Evolutionary conservation across 164 flowering plant genomes (phyloP), one percentile per base, ranked within the genome.

Genomic region (Sedum album): DNA sequence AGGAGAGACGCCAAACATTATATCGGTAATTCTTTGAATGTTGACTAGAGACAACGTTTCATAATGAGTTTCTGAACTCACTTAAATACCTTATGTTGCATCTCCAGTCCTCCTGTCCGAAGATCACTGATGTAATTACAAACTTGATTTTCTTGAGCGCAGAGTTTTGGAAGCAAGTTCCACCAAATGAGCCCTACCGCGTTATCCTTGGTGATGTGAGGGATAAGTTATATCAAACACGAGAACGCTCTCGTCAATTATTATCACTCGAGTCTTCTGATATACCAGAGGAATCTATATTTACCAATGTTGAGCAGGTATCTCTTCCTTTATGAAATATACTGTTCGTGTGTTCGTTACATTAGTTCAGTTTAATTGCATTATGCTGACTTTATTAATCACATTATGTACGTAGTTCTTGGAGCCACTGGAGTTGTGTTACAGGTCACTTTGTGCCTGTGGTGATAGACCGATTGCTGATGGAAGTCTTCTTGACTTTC

Each of bases 341-440:
- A 41, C 11, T n/a, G n/a, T n/a, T n/a, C n/a, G n/a, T n/a, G 8
- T 36, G 8, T 36, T 36, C 8, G 39, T 36, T 36, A 36, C 39
- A 36, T 36, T 36, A 4, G 8, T 4, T 4, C 41, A 38, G 10
- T 0, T 38, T 38, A 6, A 0, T 38, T 38, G 10, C 10, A 38
- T 38, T 38, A 38, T 6, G 41, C 41, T 38, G 41, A 38, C 41
- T 38, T 38, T 0, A 6, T 6, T 38, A 38, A 38, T 38, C 10
- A 6, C 6, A 38, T 38, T 38, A 38, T 38, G 41, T 6, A 0
- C 74, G 71, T 44, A 81, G 86, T 82, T 85, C 78, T 74, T 95
- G 82, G 97, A 92, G 73, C 97, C 99, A 66, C 93, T 95, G 25
- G 99, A 95, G 74, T 91, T 95, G 48, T 95, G 96, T 69, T 95